Base-by-base conservation (phyloP, 768 basidiomycete species). In the Russula brevipes region DNA sequence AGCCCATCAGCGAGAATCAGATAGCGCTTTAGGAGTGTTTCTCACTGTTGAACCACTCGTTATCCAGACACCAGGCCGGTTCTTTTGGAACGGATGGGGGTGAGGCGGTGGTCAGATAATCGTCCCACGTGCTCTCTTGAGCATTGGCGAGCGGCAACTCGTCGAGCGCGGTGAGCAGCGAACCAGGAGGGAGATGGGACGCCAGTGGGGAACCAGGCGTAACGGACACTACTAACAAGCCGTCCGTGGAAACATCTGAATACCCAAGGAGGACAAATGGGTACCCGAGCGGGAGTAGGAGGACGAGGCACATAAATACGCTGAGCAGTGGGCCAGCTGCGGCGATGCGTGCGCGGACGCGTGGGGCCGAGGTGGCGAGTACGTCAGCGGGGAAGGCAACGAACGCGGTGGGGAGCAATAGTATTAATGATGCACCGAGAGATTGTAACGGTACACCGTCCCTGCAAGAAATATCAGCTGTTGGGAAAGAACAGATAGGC, bases 251-350 rank as follows among this genome's bases (percentile, higher is more conserved):
- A 7, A 85, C 64, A 69, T 91, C 83, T 24, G 69, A 72, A 70
- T 89, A 93, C 5, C 79, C 81, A 17, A 77, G 7, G 12, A 64
- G 31, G 65, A 68, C 71, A 33, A 69, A 44, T 12, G 53, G 11
- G 19, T 10, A 24, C 8, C 54, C 64, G 11, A 72, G 35, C 1
- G 60, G 63, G 11, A 74, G 42, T 60, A 74, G 74, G 17, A 88
- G 74, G 7, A 83, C 35, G 52, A 79, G 70, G 76, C 81, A 87
- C 44, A 86, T 77, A 5, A 85, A 61, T 11, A 91, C 70, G 69
- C 94, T 95, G 73, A 94, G 89, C 66, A 85, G 88, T 17, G 90
- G 85, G 2, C 92, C 92, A 1, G 88, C 84, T 8, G 88, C 79
- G 38, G 85, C 78, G 53, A 94, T 77, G 16, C 87, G 81, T n/a